Percentiles rank a stretch among this genome's conserved stretches.
Evolutionary conservation across 352 stramenopile species (phyloP).

Genomic region (Phytophthora pinifolia): DNA sequence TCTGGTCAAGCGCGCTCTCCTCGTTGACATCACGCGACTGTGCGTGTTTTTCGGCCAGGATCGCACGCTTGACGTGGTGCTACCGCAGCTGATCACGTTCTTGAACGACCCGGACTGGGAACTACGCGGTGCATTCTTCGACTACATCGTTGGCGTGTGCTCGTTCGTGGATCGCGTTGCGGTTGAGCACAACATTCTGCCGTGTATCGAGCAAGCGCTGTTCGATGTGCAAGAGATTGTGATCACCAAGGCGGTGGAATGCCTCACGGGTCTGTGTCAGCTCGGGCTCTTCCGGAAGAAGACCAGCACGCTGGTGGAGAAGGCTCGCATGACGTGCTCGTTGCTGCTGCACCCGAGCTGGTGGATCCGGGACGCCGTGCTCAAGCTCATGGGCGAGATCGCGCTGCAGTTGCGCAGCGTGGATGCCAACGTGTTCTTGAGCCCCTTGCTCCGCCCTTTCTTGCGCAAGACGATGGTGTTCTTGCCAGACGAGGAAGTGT

Average conservation of each 20-base stretch:
- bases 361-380: conserved; percentile 85
- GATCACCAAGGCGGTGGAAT: conserved; percentile 92
- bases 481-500: conserved; percentile 58
- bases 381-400: conserved; percentile 88
- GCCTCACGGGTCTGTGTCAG: conserved; percentile 89
- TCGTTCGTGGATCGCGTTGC: conserved; percentile 92
- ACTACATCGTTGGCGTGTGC: conserved; percentile 93
- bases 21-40: conserved; percentile 94
- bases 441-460: conserved; percentile 88
- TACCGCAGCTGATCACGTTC: conserved; percentile 97
- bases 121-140: conserved; percentile 88
- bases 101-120: conserved; percentile 96
- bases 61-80: conserved; percentile 93
- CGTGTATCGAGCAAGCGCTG: conserved; percentile 96
- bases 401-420: conserved; percentile 86
- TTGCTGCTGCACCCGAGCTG: conserved; percentile 88
- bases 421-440: conserved; percentile 92
- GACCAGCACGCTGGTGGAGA: conserved; percentile 79
- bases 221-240: conserved; percentile 97
- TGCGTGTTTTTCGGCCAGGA: conserved; percentile 98
- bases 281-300: conserved; percentile 92
- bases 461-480: conserved; percentile 87
- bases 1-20: conserved; percentile 93
- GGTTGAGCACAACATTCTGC: conserved; percentile 96
- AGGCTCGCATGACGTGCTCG: conserved; percentile 79